Percentiles rank a stretch among this genome's conserved stretches.
Conservation (phyloP, 2,329 filamentous ascomycete species). For the Rhynchosporium secalis region DNA sequence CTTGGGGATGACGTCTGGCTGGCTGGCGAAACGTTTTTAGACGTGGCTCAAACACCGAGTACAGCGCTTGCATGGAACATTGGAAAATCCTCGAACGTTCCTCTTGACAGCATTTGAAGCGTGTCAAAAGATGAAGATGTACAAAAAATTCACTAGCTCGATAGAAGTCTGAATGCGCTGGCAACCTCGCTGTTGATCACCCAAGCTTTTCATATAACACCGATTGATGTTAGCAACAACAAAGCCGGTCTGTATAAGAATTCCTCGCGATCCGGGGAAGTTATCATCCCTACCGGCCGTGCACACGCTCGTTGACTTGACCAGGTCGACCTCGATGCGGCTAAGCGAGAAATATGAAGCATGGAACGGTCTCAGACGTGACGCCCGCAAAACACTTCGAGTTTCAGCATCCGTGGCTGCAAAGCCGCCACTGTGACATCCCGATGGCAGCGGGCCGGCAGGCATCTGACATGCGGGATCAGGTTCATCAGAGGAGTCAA, state of each 20-base stretch:
- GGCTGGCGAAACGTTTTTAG: slow-evolving; percentile 29
- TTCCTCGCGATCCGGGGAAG: slow-evolving; percentile 3
- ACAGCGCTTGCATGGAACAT: slow-evolving; percentile 23
- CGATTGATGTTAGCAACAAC: neutral
- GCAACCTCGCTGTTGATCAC: neutral
- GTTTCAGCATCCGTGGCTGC: slow-evolving; percentile 27
- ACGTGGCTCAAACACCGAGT: slow-evolving; percentile 26
- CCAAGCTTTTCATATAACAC: neutral
- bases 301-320: slow-evolving; percentile 17
- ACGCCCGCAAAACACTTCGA: slow-evolving; percentile 28
- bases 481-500: neutral
- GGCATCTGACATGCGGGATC: neutral
- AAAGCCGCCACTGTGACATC: slow-evolving; percentile 23
- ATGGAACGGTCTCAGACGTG: slow-evolving; percentile 31
- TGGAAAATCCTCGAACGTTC: slow-evolving; percentile 15
- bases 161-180: neutral
- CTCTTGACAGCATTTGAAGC: slow-evolving; percentile 8
- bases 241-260: neutral
- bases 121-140: slow-evolving; percentile 13
- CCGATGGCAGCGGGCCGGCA: slow-evolving; percentile 5
- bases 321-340: slow-evolving; percentile 23
- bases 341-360: slow-evolving; percentile 30
- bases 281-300: slow-evolving; percentile 14
- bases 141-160: slow-evolving; percentile 1
- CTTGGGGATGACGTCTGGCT: slow-evolving; percentile 15